Base-by-base conservation (phyloP, 129 eudicot genomes). In the Daucus carota region DNA sequence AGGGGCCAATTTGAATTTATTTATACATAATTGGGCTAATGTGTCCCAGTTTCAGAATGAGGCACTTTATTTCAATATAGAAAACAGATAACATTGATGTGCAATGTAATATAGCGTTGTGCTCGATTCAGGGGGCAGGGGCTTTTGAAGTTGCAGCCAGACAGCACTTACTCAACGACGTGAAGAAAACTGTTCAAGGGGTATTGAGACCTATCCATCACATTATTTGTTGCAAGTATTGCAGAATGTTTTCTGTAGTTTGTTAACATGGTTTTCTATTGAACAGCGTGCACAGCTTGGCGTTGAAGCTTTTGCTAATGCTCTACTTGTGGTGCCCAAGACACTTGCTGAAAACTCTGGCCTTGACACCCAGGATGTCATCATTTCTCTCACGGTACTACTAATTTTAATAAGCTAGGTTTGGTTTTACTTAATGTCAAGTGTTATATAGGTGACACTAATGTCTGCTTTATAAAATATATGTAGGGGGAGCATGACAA, bases 71-170 rank as follows among this genome's bases (percentile, higher is more conserved):
- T 57, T 8, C 20, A 54, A 22, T 8, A 57, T 57, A 57, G 13
- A 57, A n/a, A 57, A 57, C 31, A 8, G 29, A 2, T 22, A 22
- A n/a, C 65, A 57, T 57, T n/a, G 6, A 12, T 24, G 8, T n/a
- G 32, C 65, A 57, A 24, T 57, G 3, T 42, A 62, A 80, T 71
- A 80, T 67, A 26, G 47, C 60, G 6, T 59, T 15, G 50, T 78
- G 73, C 69, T 48, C 63, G 20, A 82, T 50, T 72, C 84, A 94
- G 98, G 98, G 98, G 76, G 98, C 97, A 32, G 98, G 98, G 50
- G 98, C 98, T 72, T 94, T 94, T 84, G 98, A 94, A 81, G 92
- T 94, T 81, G 98, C 96, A 68, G 98, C 98, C 63, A 83, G 98
- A 60, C 98, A 94, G 76, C 78, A 91, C 81, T 80, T 94, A 32